Evolutionary conservation across 2,329 filamentous ascomycete species (phyloP).

Genomic region (Pyricularia grisea): DNA sequence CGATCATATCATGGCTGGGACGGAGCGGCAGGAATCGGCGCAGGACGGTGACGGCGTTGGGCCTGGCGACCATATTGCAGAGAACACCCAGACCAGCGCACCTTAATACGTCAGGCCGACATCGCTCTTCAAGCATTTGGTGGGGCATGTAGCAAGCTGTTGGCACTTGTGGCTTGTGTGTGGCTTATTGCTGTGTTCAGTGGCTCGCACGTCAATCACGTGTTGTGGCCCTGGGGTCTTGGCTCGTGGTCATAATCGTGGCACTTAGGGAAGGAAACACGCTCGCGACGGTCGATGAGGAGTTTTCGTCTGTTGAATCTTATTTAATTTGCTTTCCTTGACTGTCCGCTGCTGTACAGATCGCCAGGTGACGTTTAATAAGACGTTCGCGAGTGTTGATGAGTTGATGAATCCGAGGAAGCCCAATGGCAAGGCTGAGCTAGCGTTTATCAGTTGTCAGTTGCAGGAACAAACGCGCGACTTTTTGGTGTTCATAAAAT

Average conservation of each 20-base stretch:
- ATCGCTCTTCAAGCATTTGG: neutral
- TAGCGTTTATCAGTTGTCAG: neutral
- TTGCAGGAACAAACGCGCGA: neutral
- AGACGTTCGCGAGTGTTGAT: neutral
- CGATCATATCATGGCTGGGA: neutral
- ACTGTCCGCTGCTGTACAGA: neutral
- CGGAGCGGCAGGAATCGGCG: neutral
- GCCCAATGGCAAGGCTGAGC: neutral
- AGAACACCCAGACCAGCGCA: too few species aligned
- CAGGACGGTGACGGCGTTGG: too few species aligned
- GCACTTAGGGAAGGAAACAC: neutral
- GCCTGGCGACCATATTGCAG: too few species aligned
- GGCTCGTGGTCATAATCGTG: neutral
- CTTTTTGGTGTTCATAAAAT: neutral
- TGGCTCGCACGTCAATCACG: neutral
- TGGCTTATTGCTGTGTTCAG: neutral
- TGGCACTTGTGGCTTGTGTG: neutral
- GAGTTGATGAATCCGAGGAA: neutral
- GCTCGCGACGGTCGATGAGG: neutral
- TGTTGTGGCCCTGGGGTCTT: neutral
- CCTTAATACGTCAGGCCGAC: neutral
- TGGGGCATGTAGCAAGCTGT: neutral
- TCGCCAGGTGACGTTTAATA: neutral
- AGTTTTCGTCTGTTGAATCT: neutral
- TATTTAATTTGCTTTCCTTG: neutral